Base-by-base conservation (phyloP, 306 rosid species). In the Potentilla sterilis region DNA sequence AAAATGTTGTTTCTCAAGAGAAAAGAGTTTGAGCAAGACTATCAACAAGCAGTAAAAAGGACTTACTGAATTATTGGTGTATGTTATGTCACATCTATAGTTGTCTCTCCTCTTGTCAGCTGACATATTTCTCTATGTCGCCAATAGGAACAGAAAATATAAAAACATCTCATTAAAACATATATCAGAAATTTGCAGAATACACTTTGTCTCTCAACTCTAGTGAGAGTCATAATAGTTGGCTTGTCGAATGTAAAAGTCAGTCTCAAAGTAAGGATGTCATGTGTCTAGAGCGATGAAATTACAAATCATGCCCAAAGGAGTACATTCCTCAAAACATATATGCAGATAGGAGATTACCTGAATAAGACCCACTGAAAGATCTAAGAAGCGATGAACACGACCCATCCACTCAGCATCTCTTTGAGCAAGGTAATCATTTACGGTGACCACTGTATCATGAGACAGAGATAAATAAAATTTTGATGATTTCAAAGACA, bases 401-500 rank as follows among this genome's bases (percentile, higher is more conserved):
- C 90, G 89, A 74, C 98, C 98, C 98, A 95, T 95, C 98, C 98
- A 95, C 81, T 95, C 98, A 76, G 98, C 97, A 89, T 95, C 97
- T n/a, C 97, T 92, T 77, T 92, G 96, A 87, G 98, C 98, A 82
- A 95, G 89, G 88, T 95, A 95, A 80, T 92, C 98, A 28, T 95
- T 95, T 73, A 95, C 97, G 4, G 98, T 92, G 22, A 95, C 97
- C 84, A 95, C 97, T 95, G 88, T 75, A 77, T 70, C 59, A 7
- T 65, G 62, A 42, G 69, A 75, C 46, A 74, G 43, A 21, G 22
- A 54, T 75, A 52, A 63, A 58, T 57, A 55, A 76, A 75, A 32
- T 19, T 63, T 70, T 40, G 80, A 79, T 21, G 34, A n/a, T 9
- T 32, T 73, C 49, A 63, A 63, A 35, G 12, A 76, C 16, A 37